Evolutionary conservation across 106 monocot genomes (phyloP).

Genomic region (Posidonia australis): DNA sequence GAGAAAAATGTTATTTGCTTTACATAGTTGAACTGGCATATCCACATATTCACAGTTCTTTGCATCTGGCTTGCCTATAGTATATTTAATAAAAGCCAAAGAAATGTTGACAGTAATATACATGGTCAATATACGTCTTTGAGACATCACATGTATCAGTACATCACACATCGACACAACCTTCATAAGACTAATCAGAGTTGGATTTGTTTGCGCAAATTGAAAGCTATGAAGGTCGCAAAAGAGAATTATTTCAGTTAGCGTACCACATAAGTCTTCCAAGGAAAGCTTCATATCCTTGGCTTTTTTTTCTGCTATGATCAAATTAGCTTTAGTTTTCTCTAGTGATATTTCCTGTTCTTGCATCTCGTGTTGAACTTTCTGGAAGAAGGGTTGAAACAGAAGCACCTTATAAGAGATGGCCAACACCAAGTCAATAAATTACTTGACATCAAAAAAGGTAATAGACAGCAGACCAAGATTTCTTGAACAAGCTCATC

Average conservation of each 20-base stretch:
- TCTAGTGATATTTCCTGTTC: slow-evolving; percentile 41
- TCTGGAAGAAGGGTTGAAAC: slow-evolving; percentile 27
- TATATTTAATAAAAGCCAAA: no score
- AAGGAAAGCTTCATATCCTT: slow-evolving; percentile 49
- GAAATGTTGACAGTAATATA: no score
- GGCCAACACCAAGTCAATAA: not conserved
- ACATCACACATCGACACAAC: no score
- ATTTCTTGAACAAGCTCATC: slow-evolving; percentile 76
- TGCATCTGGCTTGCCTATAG: no score
- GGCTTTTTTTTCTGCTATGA: slow-evolving; percentile 37
- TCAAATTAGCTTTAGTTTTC: slow-evolving; percentile 31
- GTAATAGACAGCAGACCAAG: slow-evolving; percentile 29
- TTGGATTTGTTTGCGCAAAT: not conserved
- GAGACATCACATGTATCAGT: no score
- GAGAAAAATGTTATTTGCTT: no score
- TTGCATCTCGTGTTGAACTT: slow-evolving; percentile 51
- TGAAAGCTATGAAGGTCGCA: not conserved
- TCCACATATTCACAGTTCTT: no score
- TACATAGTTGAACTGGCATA: no score
- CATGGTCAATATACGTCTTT: no score
- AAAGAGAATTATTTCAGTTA: not conserved
- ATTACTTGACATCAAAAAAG: not conserved
- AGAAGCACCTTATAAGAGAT: not conserved
- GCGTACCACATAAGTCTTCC: slow-evolving; percentile 67
- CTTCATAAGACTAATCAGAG: no score